phyloP scores from a whole-genome alignment of 2,329 filamentous ascomycete species.

The Botrytis deweyae region DNA sequence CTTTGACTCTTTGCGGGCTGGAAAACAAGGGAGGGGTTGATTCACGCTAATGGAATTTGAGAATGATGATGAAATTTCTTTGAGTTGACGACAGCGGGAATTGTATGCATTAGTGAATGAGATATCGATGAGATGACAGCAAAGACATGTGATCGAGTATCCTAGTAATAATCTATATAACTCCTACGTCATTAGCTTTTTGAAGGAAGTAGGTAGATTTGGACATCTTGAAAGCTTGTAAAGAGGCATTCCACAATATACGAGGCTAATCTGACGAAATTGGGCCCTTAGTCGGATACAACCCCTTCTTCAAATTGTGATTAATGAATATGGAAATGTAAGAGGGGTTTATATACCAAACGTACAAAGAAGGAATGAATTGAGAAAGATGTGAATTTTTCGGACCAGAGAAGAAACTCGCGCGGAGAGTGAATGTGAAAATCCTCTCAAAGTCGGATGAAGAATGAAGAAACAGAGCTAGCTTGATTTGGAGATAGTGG shows the following conservation, averaged over 20 bases:
- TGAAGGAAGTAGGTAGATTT: not conserved
- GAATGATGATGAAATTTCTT: not conserved
- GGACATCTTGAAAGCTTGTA: not conserved
- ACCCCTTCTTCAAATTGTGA: not conserved
- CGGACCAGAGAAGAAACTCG: not conserved
- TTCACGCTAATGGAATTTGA: not conserved
- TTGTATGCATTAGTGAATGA: not conserved
- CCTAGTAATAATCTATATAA: not conserved
- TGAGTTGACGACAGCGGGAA: not conserved
- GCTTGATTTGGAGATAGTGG: not conserved
- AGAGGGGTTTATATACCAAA: not conserved
- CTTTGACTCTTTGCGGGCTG: not conserved
- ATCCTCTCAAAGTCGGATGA: accelerated
- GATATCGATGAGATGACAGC: not conserved
- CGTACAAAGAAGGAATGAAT: not conserved
- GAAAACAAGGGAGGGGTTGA: not conserved
- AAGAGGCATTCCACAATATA: not conserved
- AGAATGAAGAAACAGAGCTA: not conserved
- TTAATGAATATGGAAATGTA: not conserved
- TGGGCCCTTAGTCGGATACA: too few relatives aligned
- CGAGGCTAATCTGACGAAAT: not conserved
- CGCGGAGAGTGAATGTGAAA: not conserved
- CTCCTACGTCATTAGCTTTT: not conserved
- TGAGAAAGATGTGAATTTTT: not conserved
- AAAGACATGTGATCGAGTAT: not conserved